These are phyloP conservation scores for Saccharomyces hybrid DNA, from an alignment of 1,139 yeast species.

Conservation along the genomic window DNA sequence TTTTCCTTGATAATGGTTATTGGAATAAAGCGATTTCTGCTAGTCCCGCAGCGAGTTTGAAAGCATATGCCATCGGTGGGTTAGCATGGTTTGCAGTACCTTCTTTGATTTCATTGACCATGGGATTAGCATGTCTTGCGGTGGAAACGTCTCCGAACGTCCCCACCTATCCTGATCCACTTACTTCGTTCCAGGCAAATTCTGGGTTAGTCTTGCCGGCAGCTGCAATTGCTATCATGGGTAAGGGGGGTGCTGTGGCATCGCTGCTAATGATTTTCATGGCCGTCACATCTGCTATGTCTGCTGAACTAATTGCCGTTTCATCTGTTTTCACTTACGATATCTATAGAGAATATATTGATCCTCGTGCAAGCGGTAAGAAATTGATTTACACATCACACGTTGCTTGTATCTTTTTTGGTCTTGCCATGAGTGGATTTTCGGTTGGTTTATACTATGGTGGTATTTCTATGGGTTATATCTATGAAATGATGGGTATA, in stretches of 20 bases:
- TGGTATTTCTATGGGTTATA: conserved; percentile 75
- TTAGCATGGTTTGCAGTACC: conserved; percentile 89
- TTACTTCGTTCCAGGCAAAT: conserved; percentile 60
- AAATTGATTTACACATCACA: conserved; percentile 63
- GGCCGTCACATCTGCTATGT: conserved; percentile 76
- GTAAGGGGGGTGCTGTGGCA: conserved; percentile 81
- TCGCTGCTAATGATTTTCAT: conserved; percentile 69
- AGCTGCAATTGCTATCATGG: conserved; percentile 78
- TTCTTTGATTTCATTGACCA: conserved; percentile 67
- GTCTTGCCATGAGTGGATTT: conserved; percentile 70
- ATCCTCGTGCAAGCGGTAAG: conserved; percentile 70
- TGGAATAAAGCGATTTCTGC: conserved; percentile 90
- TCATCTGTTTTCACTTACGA: conserved; percentile 81
- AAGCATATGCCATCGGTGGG: conserved; percentile 91
- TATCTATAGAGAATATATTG: conserved; percentile 68
- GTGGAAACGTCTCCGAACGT: conserved; percentile 58
- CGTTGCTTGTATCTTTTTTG: conserved; percentile 52
- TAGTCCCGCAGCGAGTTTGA: conserved; percentile 72
- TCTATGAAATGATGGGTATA: conserved; percentile 81
- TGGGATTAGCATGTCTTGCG: conserved; percentile 75
- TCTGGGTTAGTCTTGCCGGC: conserved; percentile 81
- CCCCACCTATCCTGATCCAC: conserved; percentile 67
- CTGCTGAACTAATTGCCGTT: conserved; percentile 83
- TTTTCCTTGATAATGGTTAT: conserved; percentile 81
- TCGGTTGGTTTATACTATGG: conserved; percentile 78